Base-by-base conservation (phyloP, 139 green algal genomes). In the Zygnema cylindricum region DNA sequence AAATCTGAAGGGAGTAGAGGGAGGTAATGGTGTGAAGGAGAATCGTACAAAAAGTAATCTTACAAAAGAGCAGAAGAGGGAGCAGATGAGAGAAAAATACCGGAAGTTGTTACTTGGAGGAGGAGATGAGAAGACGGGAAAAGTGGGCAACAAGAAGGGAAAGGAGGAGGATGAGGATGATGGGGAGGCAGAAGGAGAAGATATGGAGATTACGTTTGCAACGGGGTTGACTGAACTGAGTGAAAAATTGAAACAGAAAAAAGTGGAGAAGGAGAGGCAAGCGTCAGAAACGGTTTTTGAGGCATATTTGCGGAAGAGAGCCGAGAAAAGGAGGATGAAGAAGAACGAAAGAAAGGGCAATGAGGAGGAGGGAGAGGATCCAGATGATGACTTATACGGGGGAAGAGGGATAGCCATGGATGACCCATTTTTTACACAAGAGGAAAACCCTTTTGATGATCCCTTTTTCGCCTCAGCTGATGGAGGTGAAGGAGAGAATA, bases 271-370 rank as follows among this genome's bases (percentile, higher is more conserved):
- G 79, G 89, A 85, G 82, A n/a, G 38, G 25, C 23, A 69, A 0
- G 87, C 90, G 41, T 91, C 86, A 2, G 95, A 98, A 92, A 98
- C 94, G 33, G 95, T 98, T 76, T 97, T 95, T 93, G 93, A 98
- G 2, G 81, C 87, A 3, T 97, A 98, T 87, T 71, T 96, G 76
- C 91, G 93, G 33, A 73, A 90, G 83, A 82, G 84, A 63, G 75
- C 69, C 35, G 92, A 94, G 77, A 88, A 88, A 30, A 69, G 40
- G 40, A 79, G 55, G 78, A 84, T 43, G 38, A 87, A 86, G 75
- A 90, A 88, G 85, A 38, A 90, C 79, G 85, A 73, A 57, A 82
- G 76, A 57, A 79, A 86, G 85, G 85, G 77, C 38, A 69, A 82
- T 35, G 54, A 35, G 41, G 90, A 55, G 75, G 90, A 91, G 0